Evolutionary conservation across 768 basidiomycete genomes (phyloP).

Genomic region (Russula olivacea): DNA sequence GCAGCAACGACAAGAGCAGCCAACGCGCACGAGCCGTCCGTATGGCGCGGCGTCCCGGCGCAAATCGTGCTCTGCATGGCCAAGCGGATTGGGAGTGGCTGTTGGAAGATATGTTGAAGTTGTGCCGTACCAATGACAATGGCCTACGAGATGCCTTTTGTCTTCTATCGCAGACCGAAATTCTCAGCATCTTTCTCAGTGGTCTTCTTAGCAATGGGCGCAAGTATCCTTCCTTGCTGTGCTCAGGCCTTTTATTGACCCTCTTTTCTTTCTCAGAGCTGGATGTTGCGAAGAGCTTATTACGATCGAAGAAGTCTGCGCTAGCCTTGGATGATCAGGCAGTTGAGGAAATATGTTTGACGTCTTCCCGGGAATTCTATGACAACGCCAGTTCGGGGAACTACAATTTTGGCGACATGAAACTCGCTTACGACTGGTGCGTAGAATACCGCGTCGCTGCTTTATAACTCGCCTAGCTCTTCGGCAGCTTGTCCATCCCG

Average conservation of each 20-base stretch:
- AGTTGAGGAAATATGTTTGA: slow-evolving; percentile 75
- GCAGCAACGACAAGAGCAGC: slow-evolving; percentile 53
- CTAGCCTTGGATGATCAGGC: slow-evolving; percentile 43
- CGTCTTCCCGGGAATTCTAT: slow-evolving; percentile 84
- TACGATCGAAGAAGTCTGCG: slow-evolving; percentile 43
- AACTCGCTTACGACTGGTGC: slow-evolving; percentile 93
- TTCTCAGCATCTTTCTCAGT: slow-evolving; percentile 76
- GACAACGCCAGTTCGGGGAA: slow-evolving; percentile 93
- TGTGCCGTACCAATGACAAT: slow-evolving; percentile 58
- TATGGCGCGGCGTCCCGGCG: slow-evolving; percentile 70
- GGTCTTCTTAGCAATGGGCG: slow-evolving; percentile 84
- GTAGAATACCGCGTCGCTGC: background rate
- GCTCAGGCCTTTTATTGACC: background rate
- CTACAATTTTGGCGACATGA: slow-evolving; percentile 92
- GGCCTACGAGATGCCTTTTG: slow-evolving; percentile 76
- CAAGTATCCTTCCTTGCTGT: slow-evolving; percentile 43
- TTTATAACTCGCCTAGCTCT: background rate
- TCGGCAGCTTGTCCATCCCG: slow-evolving; percentile 67
- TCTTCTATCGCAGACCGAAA: slow-evolving; percentile 59
- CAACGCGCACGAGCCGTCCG: slow-evolving; percentile 84
- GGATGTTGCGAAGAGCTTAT: slow-evolving; percentile 56
- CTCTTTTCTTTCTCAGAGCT: slow-evolving; percentile 43
- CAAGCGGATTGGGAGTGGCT: slow-evolving; percentile 83
- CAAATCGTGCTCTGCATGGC: slow-evolving; percentile 47
- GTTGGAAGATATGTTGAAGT: slow-evolving; percentile 84